Percentiles rank a stretch among this genome's conserved stretches.
These are phyloP conservation scores for Ogataea nitratoaversa DNA, from an alignment of 805 yeast species.

Conservation along the genomic window DNA sequence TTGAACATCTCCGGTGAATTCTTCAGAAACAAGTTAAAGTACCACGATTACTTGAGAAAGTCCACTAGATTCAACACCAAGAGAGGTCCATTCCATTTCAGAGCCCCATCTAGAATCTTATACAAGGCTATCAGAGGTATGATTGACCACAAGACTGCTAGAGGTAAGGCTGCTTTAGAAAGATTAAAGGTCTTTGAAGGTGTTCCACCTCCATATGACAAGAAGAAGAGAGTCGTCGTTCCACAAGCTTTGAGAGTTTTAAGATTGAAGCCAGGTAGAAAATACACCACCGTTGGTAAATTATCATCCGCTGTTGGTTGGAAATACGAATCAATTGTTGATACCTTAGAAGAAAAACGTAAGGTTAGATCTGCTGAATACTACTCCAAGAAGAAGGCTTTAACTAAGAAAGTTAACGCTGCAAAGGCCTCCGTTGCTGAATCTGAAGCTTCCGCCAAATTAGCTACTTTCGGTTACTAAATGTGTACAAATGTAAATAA, in stretches of 20 bases:
- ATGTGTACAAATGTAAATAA: conserved; percentile 23
- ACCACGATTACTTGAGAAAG: conserved; percentile 99
- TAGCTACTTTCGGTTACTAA: conserved; percentile 98
- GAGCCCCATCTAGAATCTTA: conserved; percentile 99
- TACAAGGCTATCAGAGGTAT: conserved; percentile 99
- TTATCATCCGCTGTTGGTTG: conserved; percentile 97
- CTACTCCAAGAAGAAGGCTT: conserved; percentile 98
- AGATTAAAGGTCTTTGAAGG: conserved; percentile 99
- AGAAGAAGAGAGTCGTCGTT: conserved; percentile 99
- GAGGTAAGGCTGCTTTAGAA: conserved; percentile 99
- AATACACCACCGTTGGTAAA: conserved; percentile 97
- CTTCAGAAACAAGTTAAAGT: conserved; percentile 99
- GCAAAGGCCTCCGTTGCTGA: conserved; percentile 86
- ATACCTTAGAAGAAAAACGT: conserved; percentile 98
- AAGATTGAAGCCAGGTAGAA: conserved; percentile 99
- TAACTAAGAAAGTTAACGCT: conserved; percentile 83
- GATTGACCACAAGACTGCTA: conserved; percentile 99
- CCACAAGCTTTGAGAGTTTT: conserved; percentile 99
- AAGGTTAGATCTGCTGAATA: conserved; percentile 98
- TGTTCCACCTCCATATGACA: conserved; percentile 99
- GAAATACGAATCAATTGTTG: conserved; percentile 98
- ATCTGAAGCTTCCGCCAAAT: conserved; percentile 86
- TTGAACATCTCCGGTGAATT: conserved; percentile 99
- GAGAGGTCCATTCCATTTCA: conserved; percentile 99
- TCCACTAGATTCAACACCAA: conserved; percentile 98